Evolutionary conservation across 495 filamentous ascomycete species (phyloP), one percentile per base, ranked within the genome.

Genomic region (Chaetomium fimeti): DNA sequence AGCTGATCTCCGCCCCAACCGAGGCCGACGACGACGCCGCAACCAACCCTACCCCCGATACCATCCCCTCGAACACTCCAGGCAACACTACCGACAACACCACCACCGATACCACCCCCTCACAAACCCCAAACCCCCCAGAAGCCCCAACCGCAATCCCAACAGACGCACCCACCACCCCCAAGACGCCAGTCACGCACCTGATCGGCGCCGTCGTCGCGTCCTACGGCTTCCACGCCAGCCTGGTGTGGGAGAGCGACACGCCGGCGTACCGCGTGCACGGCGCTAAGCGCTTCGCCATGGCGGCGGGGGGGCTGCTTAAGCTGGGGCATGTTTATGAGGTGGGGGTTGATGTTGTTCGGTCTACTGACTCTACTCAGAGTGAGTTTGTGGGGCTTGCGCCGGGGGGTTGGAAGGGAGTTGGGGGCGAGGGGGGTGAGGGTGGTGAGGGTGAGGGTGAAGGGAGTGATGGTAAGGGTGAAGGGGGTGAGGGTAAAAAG

Each of bases 221-320:
- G 32, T 91, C 87, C 66, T 96, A 92, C 85, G 93, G 89, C 42
- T 84, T 97, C 62, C 93, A 98, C 72, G 90, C 93, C 40, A 82
- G 85, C 16, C 77, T 98, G 0, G 92, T 98, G 27, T 92, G 90
- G 47, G 91, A 96, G 75, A 91, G 88, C 72, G 92, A 97, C 70
- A 91, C 92, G 1, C 75, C 81, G 1, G 88, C 85, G 57, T 92
- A 91, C 69, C 88, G 92, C 60, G 83, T 81, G 60, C 85, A 84
- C 71, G 93, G 93, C 6, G 79, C 78, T 2, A 83, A 89, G 71
- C 82, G 93, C 2, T 98, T 98, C 75, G 81, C 87, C 60, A 88
- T 94, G 82, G 92, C 91, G 0, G 93, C 90, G 2, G 82, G 85
- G 43, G 87, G 92, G 67, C 80, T 92, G 8, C 77, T 96, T 5